Evolutionary conservation across 495 filamentous ascomycete genomes (phyloP).

Genomic region (Penicillium waksmanii): DNA sequence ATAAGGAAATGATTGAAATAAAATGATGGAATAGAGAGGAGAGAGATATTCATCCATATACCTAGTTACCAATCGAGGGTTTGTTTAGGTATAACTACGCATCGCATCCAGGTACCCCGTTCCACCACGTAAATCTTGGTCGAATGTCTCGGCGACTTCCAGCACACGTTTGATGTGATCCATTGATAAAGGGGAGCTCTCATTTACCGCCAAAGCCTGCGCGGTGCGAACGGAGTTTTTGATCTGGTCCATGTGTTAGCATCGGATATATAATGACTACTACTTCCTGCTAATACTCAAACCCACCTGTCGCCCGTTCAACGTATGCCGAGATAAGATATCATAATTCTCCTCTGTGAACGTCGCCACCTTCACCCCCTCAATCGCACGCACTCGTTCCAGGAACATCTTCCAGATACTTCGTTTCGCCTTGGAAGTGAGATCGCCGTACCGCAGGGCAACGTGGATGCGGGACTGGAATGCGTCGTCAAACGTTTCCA

Average conservation of each 20-base stretch:
- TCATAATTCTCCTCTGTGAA: conserved; percentile 75
- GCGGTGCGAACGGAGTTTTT: conserved; percentile 90
- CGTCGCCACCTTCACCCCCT: conserved; percentile 60
- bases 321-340: conserved; percentile 64
- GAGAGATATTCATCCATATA: background rate
- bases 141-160: conserved; percentile 80
- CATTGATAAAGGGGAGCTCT: conserved; percentile 71
- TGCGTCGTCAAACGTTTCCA: conserved; percentile 72
- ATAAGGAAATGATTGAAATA: background rate
- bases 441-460: conserved; percentile 78
- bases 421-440: conserved; percentile 74
- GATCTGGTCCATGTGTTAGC: conserved; percentile 56
- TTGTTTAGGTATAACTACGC: conserved; percentile 52
- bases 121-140: conserved; percentile 73
- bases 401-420: conserved; percentile 87
- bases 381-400: conserved; percentile 66
- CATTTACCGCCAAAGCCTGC: conserved; percentile 82
- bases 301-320: conserved; percentile 84
- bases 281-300: no score
- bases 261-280: background rate
- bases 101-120: conserved; percentile 58
- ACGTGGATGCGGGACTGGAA: conserved; percentile 72
- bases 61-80: background rate
- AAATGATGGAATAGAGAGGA: background rate
- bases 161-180: conserved; percentile 82